phyloP scores from a whole-genome alignment of 352 stramenopile species.

The Peronospora farinosa region DNA sequence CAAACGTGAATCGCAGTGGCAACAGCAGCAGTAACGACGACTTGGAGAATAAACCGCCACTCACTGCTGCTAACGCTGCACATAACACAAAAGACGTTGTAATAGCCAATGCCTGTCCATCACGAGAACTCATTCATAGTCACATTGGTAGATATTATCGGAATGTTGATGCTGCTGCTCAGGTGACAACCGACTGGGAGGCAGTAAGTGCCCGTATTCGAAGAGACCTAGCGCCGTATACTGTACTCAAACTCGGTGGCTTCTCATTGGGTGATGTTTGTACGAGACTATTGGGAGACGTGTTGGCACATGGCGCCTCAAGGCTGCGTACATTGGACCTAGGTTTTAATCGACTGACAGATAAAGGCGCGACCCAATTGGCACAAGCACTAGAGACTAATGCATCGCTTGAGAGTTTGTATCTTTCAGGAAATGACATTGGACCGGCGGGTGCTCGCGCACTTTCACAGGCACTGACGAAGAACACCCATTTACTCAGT shows the following conservation, averaged over 20 bases:
- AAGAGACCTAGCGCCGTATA: constrained; percentile 50
- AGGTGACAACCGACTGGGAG: constrained; percentile 24
- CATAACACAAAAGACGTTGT: constrained; percentile 5
- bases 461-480: constrained; percentile 41
- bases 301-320: constrained; percentile 33
- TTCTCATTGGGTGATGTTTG: constrained; percentile 69
- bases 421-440: constrained; percentile 80
- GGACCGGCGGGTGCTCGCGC: constrained; percentile 43
- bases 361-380: constrained; percentile 53
- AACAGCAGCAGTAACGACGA: constrained; percentile 15
- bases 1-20: constrained; percentile 4
- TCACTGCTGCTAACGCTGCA: constrained; percentile 1
- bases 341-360: constrained; percentile 75
- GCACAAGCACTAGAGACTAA: constrained; percentile 56
- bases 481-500: constrained; percentile 54
- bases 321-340: constrained; percentile 63
- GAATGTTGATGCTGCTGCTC: constrained; percentile 28
- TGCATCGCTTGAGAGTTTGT: constrained; percentile 58
- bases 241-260: constrained; percentile 68
- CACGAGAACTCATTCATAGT: constrained; percentile 59
- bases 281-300: constrained; percentile 49
- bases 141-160: constrained; percentile 51
- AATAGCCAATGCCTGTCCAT: constrained; percentile 30
- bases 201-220: constrained; percentile 44
- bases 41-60: constrained; percentile 29